A percentile compares a stretch with the other conserved stretches of the same genome.
These are phyloP conservation scores for Biscogniauxia marginata DNA, from an alignment of 2,329 filamentous ascomycete species.

Conservation along the genomic window DNA sequence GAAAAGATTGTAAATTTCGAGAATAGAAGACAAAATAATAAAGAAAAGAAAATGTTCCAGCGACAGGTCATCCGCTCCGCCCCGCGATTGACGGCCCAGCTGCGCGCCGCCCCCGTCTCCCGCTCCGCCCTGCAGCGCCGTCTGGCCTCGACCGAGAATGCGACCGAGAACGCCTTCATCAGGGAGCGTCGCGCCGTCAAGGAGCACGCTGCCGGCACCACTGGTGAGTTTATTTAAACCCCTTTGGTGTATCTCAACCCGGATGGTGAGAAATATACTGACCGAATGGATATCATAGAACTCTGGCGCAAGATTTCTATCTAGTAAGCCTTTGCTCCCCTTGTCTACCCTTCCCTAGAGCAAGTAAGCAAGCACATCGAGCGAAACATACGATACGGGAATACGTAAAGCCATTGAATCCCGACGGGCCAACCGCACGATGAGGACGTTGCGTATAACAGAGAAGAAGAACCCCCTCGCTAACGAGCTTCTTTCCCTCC, in stretches of 20 bases:
- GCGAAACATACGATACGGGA: no score
- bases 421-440: no score
- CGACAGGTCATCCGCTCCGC: constrained; percentile 60
- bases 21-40: background rate
- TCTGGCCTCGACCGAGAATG: constrained; percentile 61
- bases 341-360: no score
- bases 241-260: background rate
- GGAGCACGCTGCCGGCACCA: constrained; percentile 81
- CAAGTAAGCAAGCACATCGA: no score
- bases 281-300: constrained; percentile 50
- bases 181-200: constrained; percentile 87
- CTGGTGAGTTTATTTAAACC: constrained; percentile 60
- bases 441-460: background rate
- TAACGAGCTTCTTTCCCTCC: constrained; percentile 16
- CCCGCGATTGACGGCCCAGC: constrained; percentile 61
- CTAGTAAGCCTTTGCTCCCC: constrained; percentile 70
- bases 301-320: constrained; percentile 95
- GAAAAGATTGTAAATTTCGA: no score
- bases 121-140: constrained; percentile 66
- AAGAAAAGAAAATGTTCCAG: constrained; percentile 58
- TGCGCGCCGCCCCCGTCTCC: constrained; percentile 52
- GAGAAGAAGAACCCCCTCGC: background rate
- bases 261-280: background rate
- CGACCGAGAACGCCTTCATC: constrained; percentile 92
- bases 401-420: no score